Conservation (phyloP, 805 yeast genomes). For the Candida railenensis region DNA sequence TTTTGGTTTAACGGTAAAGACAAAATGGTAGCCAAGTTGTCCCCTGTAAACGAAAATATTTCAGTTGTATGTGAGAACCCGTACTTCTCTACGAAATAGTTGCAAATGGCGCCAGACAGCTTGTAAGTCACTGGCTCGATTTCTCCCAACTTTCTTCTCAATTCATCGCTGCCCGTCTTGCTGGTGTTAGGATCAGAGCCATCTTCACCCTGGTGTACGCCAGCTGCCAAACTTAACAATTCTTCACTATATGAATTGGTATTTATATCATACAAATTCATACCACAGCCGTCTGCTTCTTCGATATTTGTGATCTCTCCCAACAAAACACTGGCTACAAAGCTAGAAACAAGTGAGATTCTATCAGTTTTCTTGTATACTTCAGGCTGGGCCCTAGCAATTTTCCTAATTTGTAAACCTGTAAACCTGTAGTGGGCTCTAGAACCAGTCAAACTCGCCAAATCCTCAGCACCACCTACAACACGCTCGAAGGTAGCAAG, state of each 20-base stretch:
- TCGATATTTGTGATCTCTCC: conserved; percentile 69
- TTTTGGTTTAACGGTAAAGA: conserved; percentile 74
- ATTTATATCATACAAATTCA: conserved; percentile 80
- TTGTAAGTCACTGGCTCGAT: conserved; percentile 51
- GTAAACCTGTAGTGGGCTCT: conserved; percentile 88
- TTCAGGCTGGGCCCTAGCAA: conserved; percentile 51
- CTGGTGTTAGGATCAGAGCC: conserved; percentile 17
- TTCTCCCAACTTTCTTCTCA: conserved; percentile 53
- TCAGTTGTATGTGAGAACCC: conserved; percentile 59
- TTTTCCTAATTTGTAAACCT: conserved; percentile 84
- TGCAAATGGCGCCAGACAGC: conserved; percentile 51
- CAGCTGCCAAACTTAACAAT: conserved; percentile 55
- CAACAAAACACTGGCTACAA: conserved; percentile 67
- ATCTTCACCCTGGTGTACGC: conserved; percentile 46
- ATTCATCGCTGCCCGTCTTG: conserved; percentile 8
- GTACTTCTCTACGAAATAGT: conserved; percentile 63
- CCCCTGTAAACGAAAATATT: conserved; percentile 83
- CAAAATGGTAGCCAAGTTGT: conserved; percentile 83
- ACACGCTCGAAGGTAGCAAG: conserved; percentile 56
- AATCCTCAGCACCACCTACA: conserved; percentile 55
- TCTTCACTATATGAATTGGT: conserved; percentile 54
- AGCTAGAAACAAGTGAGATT: conserved; percentile 76
- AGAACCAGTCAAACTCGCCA: conserved; percentile 78
- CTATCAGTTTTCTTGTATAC: conserved; percentile 55
- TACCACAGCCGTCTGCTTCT: conserved; percentile 89